phyloP scores from a whole-genome alignment of 1,284 basidiomycete genomes.

The Athelia sp. region DNA sequence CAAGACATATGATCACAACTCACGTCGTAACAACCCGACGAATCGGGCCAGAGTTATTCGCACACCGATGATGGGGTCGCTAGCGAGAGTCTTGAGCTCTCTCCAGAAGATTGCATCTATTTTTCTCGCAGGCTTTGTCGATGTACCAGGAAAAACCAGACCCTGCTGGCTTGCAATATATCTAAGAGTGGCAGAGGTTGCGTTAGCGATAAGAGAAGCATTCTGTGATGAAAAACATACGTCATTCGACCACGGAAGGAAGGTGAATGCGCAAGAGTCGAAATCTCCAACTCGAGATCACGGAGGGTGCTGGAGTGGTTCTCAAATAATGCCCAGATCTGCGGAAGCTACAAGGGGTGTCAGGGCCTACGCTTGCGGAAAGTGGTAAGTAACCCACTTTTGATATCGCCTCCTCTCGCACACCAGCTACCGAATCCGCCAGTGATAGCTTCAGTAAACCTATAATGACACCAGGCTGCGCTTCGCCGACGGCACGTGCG shows the following conservation, averaged over 20 bases:
- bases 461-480: constrained; percentile 25
- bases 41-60: constrained; percentile 80
- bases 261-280: constrained; percentile 47
- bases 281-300: constrained; percentile 45
- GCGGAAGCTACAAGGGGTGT: constrained; percentile 39
- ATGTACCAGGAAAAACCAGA: constrained; percentile 39
- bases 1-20: constrained; percentile 18
- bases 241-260: constrained; percentile 73
- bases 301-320: constrained; percentile 31
- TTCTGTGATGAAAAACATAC: constrained; percentile 33
- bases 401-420: constrained; percentile 73
- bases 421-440: constrained; percentile 78
- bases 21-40: constrained; percentile 50
- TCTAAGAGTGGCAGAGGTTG: constrained; percentile 21
- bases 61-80: constrained; percentile 81
- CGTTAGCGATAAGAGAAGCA: constrained; percentile 8
- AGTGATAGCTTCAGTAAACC: constrained; percentile 61
- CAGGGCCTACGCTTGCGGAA: neutral
- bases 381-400: constrained; percentile 44
- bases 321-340: constrained; percentile 46
- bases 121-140: constrained; percentile 30
- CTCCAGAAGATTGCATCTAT: constrained; percentile 59
- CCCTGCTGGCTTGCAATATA: constrained; percentile 73
- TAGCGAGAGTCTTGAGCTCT: constrained; percentile 51
- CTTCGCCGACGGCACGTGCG: constrained; percentile 30